These are phyloP conservation scores for Diaporthe longicolla DNA, from an alignment of 2,329 filamentous ascomycete genomes.

Conservation along the genomic window DNA sequence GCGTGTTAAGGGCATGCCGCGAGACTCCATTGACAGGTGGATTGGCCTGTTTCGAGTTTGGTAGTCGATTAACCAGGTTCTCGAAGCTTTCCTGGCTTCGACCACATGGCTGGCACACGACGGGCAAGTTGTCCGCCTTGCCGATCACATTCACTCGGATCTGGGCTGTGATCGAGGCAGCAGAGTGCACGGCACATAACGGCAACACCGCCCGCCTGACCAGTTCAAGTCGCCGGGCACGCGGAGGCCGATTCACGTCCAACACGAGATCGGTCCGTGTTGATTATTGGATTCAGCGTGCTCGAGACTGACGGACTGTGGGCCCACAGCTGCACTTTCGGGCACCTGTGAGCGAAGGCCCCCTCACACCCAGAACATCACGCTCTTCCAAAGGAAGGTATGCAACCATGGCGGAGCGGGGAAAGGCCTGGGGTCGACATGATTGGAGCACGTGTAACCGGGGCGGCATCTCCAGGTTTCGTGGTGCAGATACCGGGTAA, in stretches of 20 bases:
- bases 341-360: slow-evolving; percentile 22
- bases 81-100: slow-evolving; percentile 12
- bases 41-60: slow-evolving; percentile 29
- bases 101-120: slow-evolving; percentile 41
- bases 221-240: slow-evolving; percentile 11
- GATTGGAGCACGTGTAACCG: slow-evolving; percentile 39
- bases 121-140: slow-evolving; percentile 24
- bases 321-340: slow-evolving; percentile 10
- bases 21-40: slow-evolving; percentile 15
- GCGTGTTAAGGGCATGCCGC: not conserved
- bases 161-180: not conserved
- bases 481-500: slow-evolving; percentile 35
- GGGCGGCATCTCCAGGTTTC: slow-evolving; percentile 33
- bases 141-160: slow-evolving; percentile 11
- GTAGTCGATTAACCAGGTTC: not conserved
- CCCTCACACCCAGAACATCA: slow-evolving; percentile 22
- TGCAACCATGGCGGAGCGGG: slow-evolving; percentile 38
- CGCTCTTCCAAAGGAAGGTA: slow-evolving; percentile 28
- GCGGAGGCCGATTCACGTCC: not conserved
- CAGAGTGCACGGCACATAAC: not conserved
- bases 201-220: not conserved
- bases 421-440: slow-evolving; percentile 32
- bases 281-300: not conserved
- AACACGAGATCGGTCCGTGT: not conserved
- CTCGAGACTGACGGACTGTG: not conserved